These are phyloP conservation scores for Erythrophleum fordii DNA, from an alignment of 306 rosid species.

Conservation along the genomic window DNA sequence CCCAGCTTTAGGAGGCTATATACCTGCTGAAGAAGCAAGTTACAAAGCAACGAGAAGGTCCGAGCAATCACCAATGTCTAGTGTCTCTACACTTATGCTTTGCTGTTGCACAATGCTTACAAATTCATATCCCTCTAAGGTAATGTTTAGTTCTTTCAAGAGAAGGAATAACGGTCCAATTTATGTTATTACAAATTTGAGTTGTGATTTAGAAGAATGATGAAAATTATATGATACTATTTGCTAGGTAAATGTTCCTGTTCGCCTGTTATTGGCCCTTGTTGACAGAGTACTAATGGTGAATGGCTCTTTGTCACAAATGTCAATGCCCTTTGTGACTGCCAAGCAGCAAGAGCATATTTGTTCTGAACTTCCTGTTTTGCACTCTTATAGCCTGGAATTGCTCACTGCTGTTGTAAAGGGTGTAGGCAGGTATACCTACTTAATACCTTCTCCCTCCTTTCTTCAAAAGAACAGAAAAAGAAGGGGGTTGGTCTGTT, in stretches of 20 bases:
- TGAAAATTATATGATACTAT: conserved; percentile 11
- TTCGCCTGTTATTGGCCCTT: conserved; percentile 60
- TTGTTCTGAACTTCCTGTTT: conserved; percentile 82
- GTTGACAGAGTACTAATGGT: conserved; percentile 78
- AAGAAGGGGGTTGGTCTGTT: neutral
- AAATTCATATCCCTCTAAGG: conserved; percentile 80
- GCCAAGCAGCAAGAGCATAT: conserved; percentile 76
- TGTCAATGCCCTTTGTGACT: conserved; percentile 68
- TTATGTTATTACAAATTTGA: conserved; percentile 21
- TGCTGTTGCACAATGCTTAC: conserved; percentile 79
- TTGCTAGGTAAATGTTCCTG: conserved; percentile 74
- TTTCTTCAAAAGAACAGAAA: neutral
- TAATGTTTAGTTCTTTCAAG: conserved; percentile 36
- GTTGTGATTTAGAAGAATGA: conserved; percentile 24
- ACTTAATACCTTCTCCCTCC: conserved; percentile 26
- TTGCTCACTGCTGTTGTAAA: conserved; percentile 69
- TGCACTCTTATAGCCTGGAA: conserved; percentile 74
- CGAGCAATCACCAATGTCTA: conserved; percentile 49
- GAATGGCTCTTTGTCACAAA: conserved; percentile 75
- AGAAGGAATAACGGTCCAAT: neutral
- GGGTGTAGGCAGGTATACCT: conserved; percentile 71
- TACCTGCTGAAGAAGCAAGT: conserved; percentile 46
- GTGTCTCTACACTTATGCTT: conserved; percentile 63
- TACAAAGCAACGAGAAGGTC: conserved; percentile 50
- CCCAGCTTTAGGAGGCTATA: conserved; percentile 63